A percentile compares a stretch with the other conserved stretches of the same genome.
Conservation (phyloP, 495 filamentous ascomycete genomes). For the Penicillium fimorum region DNA sequence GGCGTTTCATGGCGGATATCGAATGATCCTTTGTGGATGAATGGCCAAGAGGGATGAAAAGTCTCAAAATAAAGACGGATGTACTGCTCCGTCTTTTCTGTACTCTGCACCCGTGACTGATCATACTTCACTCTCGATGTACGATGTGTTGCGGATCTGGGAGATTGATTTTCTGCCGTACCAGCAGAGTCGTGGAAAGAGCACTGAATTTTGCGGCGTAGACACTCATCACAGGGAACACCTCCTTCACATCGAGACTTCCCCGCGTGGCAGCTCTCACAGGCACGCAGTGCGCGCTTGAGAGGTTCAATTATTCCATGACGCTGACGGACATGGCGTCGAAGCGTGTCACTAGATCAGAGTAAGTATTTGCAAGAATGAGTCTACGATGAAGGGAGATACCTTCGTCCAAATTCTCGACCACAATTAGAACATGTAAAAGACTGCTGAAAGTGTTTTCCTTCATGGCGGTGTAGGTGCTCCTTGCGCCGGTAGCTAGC, state of each 20-base stretch:
- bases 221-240: slow-evolving; percentile 26
- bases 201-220: slow-evolving; percentile 22
- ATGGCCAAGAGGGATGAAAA: slow-evolving; percentile 35
- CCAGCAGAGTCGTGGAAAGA: slow-evolving; percentile 5
- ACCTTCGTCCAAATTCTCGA: slow-evolving; percentile 25
- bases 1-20: slow-evolving; percentile 15
- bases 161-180: background rate
- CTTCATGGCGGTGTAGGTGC: slow-evolving; percentile 19
- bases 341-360: slow-evolving; percentile 30
- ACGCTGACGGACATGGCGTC: slow-evolving; percentile 22
- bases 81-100: slow-evolving; percentile 16
- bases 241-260: slow-evolving; percentile 32
- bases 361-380: background rate
- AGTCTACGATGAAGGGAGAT: background rate
- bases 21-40: slow-evolving; percentile 31
- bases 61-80: slow-evolving; percentile 28
- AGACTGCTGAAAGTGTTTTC: slow-evolving; percentile 8
- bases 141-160: background rate
- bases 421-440: slow-evolving; percentile 22
- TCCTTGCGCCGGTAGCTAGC: slow-evolving; percentile 20
- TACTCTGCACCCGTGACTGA: background rate
- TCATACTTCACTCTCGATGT: background rate
- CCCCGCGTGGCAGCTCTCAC: slow-evolving; percentile 20
- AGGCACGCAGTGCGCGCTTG: slow-evolving; percentile 18
- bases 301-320: slow-evolving; percentile 22